Conservation (phyloP, 2,329 filamentous ascomycete species). For the Diplodia sapinea region DNA sequence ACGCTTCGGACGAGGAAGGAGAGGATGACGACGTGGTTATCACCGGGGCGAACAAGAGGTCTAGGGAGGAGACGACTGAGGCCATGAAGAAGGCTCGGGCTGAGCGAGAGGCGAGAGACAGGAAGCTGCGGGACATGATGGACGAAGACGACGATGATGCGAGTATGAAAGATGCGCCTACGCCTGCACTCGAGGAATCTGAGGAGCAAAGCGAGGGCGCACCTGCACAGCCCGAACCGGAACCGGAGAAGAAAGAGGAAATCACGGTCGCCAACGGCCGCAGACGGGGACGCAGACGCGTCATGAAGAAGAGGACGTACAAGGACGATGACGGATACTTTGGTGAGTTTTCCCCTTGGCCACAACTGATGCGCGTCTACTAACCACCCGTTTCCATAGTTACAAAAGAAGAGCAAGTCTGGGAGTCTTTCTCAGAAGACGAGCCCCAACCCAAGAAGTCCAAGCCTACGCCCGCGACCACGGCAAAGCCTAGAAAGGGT, state of each 20-base stretch:
- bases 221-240: constrained; percentile 33
- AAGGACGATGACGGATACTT: constrained; percentile 91
- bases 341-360: constrained; percentile 55
- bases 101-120: constrained; percentile 59
- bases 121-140: constrained; percentile 72
- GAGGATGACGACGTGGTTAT: constrained; percentile 46
- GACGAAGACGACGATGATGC: constrained; percentile 63
- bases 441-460: constrained; percentile 67
- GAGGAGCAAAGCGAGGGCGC: constrained; percentile 34
- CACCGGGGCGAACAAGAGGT: constrained; percentile 34
- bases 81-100: constrained; percentile 55
- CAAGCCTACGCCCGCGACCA: constrained; percentile 51
- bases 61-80: constrained; percentile 32
- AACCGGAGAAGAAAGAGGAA: constrained; percentile 37
- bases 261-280: constrained; percentile 67
- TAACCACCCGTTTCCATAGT: constrained; percentile 59
- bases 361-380: constrained; percentile 44
- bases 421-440: constrained; percentile 95
- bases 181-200: constrained; percentile 41
- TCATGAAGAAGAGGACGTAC: constrained; percentile 86
- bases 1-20: constrained; percentile 45
- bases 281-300: constrained; percentile 74
- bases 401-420: constrained; percentile 80
- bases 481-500: constrained; percentile 60
- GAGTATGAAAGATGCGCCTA: constrained; percentile 63